Evolutionary conservation across 129 eudicot species (phyloP).

Genomic region (Escallonia herrerae): DNA sequence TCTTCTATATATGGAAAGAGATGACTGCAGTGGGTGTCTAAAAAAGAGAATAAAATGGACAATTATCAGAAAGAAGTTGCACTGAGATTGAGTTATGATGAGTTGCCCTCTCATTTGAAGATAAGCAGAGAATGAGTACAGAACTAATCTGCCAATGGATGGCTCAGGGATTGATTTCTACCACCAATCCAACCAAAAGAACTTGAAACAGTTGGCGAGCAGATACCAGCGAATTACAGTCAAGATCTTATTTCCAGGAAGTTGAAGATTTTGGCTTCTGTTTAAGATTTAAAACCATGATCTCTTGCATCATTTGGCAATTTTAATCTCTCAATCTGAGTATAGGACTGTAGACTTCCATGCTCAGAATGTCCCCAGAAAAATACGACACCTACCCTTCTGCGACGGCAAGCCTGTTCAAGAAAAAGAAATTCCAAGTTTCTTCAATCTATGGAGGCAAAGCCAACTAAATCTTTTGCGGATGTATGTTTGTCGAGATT

Average conservation of each 20-base stretch:
- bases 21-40: slow-evolving; percentile 7
- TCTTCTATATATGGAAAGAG: slow-evolving; percentile 1
- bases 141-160: slow-evolving; percentile 6
- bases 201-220: slow-evolving; percentile 1
- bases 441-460: not conserved
- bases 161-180: slow-evolving; percentile 12
- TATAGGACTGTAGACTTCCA: too few species aligned
- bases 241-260: slow-evolving; percentile 15
- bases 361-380: too few species aligned
- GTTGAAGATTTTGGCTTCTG: not conserved
- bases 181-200: slow-evolving; percentile 2
- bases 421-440: not conserved
- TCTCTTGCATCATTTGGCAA: too few species aligned
- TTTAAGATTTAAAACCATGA: too few species aligned
- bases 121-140: too few species aligned
- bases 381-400: too few species aligned
- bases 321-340: too few species aligned
- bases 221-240: slow-evolving; percentile 3
- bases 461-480: not conserved
- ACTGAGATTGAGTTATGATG: slow-evolving; percentile 16
- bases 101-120: slow-evolving; percentile 9
- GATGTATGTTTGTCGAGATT: too few species aligned
- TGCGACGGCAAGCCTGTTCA: too few species aligned
- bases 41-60: slow-evolving; percentile 19
- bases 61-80: not conserved